A percentile compares a stretch with the other conserved stretches of the same genome.
Evolutionary conservation across 1,284 basidiomycete species (phyloP).

Genomic region (Hemileia vastatrix): DNA sequence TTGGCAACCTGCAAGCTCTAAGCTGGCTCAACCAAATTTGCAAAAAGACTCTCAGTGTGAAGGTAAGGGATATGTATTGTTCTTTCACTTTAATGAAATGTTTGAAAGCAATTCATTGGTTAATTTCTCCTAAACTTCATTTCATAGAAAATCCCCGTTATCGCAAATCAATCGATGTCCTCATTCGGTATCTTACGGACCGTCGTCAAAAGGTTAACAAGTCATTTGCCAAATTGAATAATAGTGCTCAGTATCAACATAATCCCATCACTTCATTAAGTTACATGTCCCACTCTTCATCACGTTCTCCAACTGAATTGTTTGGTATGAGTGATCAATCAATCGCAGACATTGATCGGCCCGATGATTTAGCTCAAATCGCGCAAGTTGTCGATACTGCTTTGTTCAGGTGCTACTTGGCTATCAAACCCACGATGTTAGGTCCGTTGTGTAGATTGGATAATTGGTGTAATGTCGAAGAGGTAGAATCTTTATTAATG

Average conservation of each 20-base stretch:
- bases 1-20: too few relatives aligned
- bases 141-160: constrained; percentile 2
- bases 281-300: constrained; percentile 40
- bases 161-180: constrained; percentile 46
- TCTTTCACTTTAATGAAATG: too few relatives aligned
- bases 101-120: too few relatives aligned
- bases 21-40: too few relatives aligned
- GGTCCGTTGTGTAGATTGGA: constrained; percentile 79
- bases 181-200: constrained; percentile 59
- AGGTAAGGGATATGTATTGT: too few relatives aligned
- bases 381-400: constrained; percentile 94
- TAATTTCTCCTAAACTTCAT: background rate
- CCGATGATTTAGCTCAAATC: constrained; percentile 69
- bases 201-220: constrained; percentile 70
- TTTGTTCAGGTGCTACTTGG: constrained; percentile 83
- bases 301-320: constrained; percentile 57
- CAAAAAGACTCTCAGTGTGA: too few relatives aligned
- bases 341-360: constrained; percentile 55
- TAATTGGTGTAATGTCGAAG: constrained; percentile 94
- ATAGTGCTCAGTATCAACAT: too few relatives aligned
- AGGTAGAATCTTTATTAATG: constrained; percentile 79
- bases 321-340: constrained; percentile 64
- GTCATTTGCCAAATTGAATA: constrained; percentile 60
- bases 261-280: too few relatives aligned
- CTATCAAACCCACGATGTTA: constrained; percentile 69